Evolutionary conservation across 2,329 filamentous ascomycete genomes (phyloP).

Genomic region (Botrytis fabae): DNA sequence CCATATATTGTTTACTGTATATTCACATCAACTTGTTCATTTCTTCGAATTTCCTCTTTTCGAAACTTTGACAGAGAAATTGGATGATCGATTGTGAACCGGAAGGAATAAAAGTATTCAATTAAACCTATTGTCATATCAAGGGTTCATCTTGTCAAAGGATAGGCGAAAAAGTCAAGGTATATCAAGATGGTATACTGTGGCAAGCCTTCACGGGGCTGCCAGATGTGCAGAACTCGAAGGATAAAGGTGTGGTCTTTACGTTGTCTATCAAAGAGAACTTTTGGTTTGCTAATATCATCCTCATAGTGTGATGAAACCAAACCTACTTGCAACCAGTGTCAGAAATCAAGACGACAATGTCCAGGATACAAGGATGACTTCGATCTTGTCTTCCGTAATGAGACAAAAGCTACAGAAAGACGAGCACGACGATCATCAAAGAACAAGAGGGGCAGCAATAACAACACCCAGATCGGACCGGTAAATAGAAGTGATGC

Average conservation of each 20-base stretch:
- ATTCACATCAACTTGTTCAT: not conserved
- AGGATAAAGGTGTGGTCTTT: constrained; percentile 64
- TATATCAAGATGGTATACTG: constrained; percentile 59
- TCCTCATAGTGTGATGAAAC: constrained; percentile 62
- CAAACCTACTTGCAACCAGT: constrained; percentile 65
- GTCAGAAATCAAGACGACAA: constrained; percentile 60
- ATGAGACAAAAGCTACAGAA: constrained; percentile 69
- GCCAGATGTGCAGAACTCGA: constrained; percentile 72
- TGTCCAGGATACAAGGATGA: constrained; percentile 71
- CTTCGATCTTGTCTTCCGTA: constrained; percentile 71
- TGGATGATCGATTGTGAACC: not conserved
- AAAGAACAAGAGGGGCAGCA: constrained; percentile 47
- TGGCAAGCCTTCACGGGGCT: constrained; percentile 66
- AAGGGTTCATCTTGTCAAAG: constrained; percentile 2
- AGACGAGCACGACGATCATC: constrained; percentile 58
- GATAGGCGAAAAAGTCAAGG: not conserved
- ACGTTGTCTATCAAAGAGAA: not conserved
- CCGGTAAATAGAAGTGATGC: not conserved
- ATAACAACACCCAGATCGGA: not conserved
- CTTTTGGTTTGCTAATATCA: constrained; percentile 30
- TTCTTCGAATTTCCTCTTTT: not conserved
- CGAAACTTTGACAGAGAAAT: constrained; percentile 1
- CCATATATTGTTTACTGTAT: not conserved
- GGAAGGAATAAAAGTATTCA: not conserved
- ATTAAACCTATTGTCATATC: not conserved